Evolutionary conservation across 371 early-diverging fungal genomes (phyloP).

Genomic region (Mucor saturninus): DNA sequence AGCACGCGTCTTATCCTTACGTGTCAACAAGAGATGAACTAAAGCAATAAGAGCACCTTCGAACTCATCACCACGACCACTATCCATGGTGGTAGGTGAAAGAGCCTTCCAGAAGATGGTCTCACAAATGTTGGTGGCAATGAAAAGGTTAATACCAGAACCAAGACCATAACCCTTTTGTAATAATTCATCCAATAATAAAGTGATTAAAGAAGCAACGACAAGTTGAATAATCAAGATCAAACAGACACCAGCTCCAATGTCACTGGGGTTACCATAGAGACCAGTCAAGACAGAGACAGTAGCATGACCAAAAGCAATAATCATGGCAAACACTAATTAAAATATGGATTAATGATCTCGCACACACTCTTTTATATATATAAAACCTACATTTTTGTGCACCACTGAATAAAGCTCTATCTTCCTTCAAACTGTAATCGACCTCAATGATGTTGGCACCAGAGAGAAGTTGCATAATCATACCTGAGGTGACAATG

Average conservation of each 20-base stretch:
- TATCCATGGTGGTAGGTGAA: slow-evolving; percentile 98
- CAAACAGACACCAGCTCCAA: slow-evolving; percentile 96
- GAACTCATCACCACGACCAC: slow-evolving; percentile 99
- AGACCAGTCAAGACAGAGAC: slow-evolving; percentile 99
- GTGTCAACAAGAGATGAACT: slow-evolving; percentile 96
- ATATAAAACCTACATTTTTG: slow-evolving; percentile 84
- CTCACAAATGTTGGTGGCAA: slow-evolving; percentile 99
- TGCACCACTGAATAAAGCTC: slow-evolving; percentile 97
- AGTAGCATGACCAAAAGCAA: slow-evolving; percentile 98
- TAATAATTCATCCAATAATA: slow-evolving; percentile 99
- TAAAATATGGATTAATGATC: not conserved
- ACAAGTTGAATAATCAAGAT: slow-evolving; percentile 98
- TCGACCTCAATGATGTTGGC: slow-evolving; percentile 99
- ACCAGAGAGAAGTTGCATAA: slow-evolving; percentile 99
- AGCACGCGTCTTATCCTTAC: slow-evolving; percentile 98
- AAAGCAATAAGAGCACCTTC: slow-evolving; percentile 99
- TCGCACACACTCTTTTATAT: not conserved
- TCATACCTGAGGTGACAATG: slow-evolving; percentile 99
- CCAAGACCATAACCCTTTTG: slow-evolving; percentile 99
- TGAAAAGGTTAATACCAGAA: slow-evolving; percentile 99
- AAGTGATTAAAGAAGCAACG: slow-evolving; percentile 98
- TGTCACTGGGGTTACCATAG: slow-evolving; percentile 96
- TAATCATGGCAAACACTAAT: slow-evolving; percentile 88
- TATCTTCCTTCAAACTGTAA: slow-evolving; percentile 98
- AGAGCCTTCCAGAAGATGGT: slow-evolving; percentile 99